Percentiles rank a stretch among this genome's conserved stretches.
Evolutionary conservation across 1,139 yeast species (phyloP).

Genomic region (Hemisphaericaspora xylofermentans): DNA sequence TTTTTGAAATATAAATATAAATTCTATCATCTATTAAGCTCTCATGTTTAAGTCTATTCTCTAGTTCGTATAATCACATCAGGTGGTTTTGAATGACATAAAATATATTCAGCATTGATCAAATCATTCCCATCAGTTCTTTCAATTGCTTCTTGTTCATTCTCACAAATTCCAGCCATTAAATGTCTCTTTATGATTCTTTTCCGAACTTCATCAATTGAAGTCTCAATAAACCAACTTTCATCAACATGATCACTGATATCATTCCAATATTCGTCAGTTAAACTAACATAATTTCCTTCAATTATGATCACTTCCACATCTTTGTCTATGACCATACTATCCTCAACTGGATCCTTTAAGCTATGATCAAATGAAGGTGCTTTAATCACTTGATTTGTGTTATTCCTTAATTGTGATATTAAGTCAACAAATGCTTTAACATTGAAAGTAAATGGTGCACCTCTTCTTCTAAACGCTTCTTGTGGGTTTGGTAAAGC

Average conservation of each 20-base stretch:
- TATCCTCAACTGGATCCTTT: conserved; percentile 64
- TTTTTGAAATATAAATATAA: too few species aligned
- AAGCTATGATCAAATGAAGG: conserved; percentile 78
- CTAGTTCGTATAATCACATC: conserved; percentile 18
- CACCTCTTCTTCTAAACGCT: conserved; percentile 72
- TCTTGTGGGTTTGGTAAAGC: conserved; percentile 51
- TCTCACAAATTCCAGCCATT: conserved; percentile 60
- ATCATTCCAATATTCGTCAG: conserved; percentile 50
- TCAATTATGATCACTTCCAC: conserved; percentile 59
- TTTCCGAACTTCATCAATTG: conserved; percentile 43
- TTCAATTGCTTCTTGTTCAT: conserved; percentile 56
- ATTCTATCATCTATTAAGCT: too few species aligned
- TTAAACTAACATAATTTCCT: conserved; percentile 59
- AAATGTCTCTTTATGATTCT: conserved; percentile 75
- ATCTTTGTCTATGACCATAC: conserved; percentile 40
- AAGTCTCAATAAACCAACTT: conserved; percentile 48
- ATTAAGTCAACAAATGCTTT: conserved; percentile 30
- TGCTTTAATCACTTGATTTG: conserved; percentile 33
- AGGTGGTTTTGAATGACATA: conserved; percentile 34
- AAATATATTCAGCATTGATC: conserved; percentile 61
- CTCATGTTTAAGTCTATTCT: too few species aligned
- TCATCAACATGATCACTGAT: conserved; percentile 40
- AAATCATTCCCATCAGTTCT: conserved; percentile 71
- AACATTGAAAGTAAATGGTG: conserved; percentile 83
- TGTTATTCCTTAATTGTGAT: conserved; percentile 18